Evolutionary conservation across 139 green algal genomes (phyloP), one percentile per base, ranked within the genome.

Genomic region (Desmodesmus armatus): DNA sequence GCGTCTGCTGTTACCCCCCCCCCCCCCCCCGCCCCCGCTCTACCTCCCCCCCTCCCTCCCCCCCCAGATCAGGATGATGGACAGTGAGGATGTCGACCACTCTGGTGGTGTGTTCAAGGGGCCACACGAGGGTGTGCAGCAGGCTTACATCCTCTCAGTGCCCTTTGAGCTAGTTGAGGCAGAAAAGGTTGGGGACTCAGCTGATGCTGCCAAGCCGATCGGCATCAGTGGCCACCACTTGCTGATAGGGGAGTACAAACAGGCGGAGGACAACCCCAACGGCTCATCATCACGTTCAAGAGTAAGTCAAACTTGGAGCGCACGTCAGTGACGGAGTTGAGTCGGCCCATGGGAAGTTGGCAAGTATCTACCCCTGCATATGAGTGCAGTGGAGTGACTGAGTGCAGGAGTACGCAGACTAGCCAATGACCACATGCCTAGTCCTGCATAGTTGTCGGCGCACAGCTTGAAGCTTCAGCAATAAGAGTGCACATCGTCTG

Each of bases 241-340:
- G 23, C 66, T 66, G 3, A 72, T 85, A 41, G 65, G 43, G 7
- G 80, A 85, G 66, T 85, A 85, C 63, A 41, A 29, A 7, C 17
- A 33, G 33, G 67, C 70, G 17, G 29, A 33, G 21, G 80, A 78
- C 49, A 85, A 85, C 37, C 66, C 6, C 66, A 70, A 11, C 53
- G 80, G 25, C 44, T 85, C 9, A 43, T 37, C 2, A 85, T 85
- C 47, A 74, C 51, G 25, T 85, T 85, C 67, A 85, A 75, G 7
- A 75, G 78, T 84, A 41, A 76, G 78, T 44, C 25, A 21, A 39
- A n/a, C n/a, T 79, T 43, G 29, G 19, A n/a, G 3, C 1, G 23
- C 0, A 13, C 7, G 60, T 39, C 15, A 27, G 25, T 23, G 25
- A 7, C 33, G 60, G 21, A 35, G 2, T 6, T 69, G 2, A 23